A percentile compares a stretch with the other conserved stretches of the same genome.
These are phyloP conservation scores for Claviceps cyperi DNA, from an alignment of 2,329 filamentous ascomycete genomes.

Conservation along the genomic window DNA sequence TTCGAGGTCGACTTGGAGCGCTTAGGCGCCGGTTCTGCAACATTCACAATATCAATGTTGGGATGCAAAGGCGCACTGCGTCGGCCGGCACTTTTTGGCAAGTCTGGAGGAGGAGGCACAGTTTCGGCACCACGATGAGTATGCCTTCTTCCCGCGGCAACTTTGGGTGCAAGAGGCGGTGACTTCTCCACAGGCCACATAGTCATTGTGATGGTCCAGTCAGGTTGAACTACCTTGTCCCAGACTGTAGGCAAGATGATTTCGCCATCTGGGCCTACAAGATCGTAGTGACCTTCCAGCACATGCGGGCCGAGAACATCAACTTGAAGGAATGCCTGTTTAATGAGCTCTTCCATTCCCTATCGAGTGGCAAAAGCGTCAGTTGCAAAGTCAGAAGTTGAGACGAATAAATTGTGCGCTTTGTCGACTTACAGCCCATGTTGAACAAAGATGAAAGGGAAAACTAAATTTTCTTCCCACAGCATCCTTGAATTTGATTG, in stretches of 20 bases:
- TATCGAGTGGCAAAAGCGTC: constrained; percentile 19
- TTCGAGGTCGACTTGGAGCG: constrained; percentile 7
- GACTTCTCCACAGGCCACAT: constrained; percentile 44
- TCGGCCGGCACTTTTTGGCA: constrained; percentile 3
- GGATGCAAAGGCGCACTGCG: constrained; percentile 1
- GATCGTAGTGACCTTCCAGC: constrained; percentile 63
- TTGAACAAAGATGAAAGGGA: constrained; percentile 72
- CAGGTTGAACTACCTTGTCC: constrained; percentile 69
- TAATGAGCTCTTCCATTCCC: constrained; percentile 79
- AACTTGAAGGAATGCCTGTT: constrained; percentile 69
- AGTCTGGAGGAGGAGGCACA: constrained; percentile 9
- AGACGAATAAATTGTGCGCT: too few relatives aligned
- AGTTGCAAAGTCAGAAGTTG: constrained; percentile 1
- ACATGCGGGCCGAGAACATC: constrained; percentile 65
- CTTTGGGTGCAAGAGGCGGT: not conserved
- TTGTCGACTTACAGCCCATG: constrained; percentile 53
- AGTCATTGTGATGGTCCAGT: constrained; percentile 40
- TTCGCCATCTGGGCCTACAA: constrained; percentile 65
- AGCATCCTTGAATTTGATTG: constrained; percentile 83
- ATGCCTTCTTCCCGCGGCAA: constrained; percentile 1
- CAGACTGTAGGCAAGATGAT: constrained; percentile 68
- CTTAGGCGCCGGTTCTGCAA: constrained; percentile 3
- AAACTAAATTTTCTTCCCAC: constrained; percentile 87
- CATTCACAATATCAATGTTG: constrained; percentile 10
- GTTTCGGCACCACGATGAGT: constrained; percentile 1